Evolutionary conservation across 2,329 filamentous ascomycete genomes (phyloP).

Genomic region (Cadophora sp.): DNA sequence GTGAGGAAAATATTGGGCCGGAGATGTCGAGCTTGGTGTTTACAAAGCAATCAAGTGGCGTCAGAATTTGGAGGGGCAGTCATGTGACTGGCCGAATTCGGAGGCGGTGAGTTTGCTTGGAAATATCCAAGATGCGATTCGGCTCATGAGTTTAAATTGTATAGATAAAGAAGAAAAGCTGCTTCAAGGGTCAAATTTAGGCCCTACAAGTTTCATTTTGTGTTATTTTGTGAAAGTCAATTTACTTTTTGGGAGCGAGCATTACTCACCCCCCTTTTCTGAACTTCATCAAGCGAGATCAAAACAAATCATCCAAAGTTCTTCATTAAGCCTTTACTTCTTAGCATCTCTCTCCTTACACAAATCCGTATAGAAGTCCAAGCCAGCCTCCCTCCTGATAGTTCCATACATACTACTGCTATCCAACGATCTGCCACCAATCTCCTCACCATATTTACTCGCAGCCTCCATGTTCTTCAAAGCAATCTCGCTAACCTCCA

Average conservation of each 20-base stretch:
- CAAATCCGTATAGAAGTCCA: conserved; percentile 47
- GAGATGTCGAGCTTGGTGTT: conserved; percentile 18
- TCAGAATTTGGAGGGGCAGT: conserved; percentile 12
- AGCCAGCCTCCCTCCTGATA: conserved; percentile 51
- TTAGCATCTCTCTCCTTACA: conserved; percentile 10
- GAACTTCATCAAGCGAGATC: conserved; percentile 3
- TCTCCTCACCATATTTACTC: conserved; percentile 45
- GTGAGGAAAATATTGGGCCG: not conserved
- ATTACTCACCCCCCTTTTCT: not conserved
- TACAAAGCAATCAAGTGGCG: conserved; percentile 18
- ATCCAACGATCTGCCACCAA: conserved; percentile 47
- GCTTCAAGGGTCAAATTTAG: no score
- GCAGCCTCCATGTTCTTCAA: conserved; percentile 54
- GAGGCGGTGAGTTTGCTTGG: conserved; percentile 17
- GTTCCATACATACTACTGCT: conserved; percentile 59
- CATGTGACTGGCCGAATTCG: conserved; percentile 6
- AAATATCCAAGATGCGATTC: not conserved
- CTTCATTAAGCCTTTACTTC: not conserved
- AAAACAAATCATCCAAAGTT: not conserved
- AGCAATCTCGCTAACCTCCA: conserved; percentile 22
- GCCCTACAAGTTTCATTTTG: no score
- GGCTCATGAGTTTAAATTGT: not conserved
- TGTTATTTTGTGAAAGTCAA: not conserved
- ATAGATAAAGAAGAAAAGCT: not conserved
- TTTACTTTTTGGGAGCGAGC: no score